These are phyloP conservation scores for Globisporangium megalacanthum DNA, from an alignment of 352 stramenopile genomes.

Conservation along the genomic window DNA sequence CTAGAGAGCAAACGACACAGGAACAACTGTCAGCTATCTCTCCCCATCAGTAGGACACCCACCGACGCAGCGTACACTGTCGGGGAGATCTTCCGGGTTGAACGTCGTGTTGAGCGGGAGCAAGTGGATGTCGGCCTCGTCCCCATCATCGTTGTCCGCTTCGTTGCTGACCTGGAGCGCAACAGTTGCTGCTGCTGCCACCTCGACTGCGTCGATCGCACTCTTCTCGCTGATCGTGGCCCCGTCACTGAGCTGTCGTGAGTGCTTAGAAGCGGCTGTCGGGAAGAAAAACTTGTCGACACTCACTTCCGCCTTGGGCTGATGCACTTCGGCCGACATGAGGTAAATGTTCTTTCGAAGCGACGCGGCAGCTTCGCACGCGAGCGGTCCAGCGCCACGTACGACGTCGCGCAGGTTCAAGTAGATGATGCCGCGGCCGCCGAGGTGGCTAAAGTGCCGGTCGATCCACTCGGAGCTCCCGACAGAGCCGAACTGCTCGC, in stretches of 20 bases:
- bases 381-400: slow-evolving; percentile 49
- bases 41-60: not conserved
- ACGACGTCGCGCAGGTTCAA: slow-evolving; percentile 73
- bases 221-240: not conserved
- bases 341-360: slow-evolving; percentile 76
- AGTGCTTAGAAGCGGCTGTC: not conserved
- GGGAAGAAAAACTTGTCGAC: slow-evolving; percentile 44
- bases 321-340: slow-evolving; percentile 57
- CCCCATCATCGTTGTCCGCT: not conserved
- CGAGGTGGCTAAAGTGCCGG: slow-evolving; percentile 57
- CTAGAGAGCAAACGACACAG: not conserved
- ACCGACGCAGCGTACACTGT: slow-evolving; percentile 18
- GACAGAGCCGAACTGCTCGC: slow-evolving; percentile 73
- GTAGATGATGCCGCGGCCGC: slow-evolving; percentile 62
- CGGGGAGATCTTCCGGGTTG: slow-evolving; percentile 49
- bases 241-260: not conserved
- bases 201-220: not conserved
- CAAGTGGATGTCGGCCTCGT: slow-evolving; percentile 27
- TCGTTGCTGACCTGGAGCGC: not conserved
- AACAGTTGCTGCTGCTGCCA: not conserved
- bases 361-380: slow-evolving; percentile 62
- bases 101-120: slow-evolving; percentile 69
- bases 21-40: not conserved
- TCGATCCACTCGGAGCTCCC: slow-evolving; percentile 84
- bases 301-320: slow-evolving; percentile 47